These are phyloP conservation scores for Gastrolobium bilobum DNA, from an alignment of 306 rosid species.

Conservation along the genomic window DNA sequence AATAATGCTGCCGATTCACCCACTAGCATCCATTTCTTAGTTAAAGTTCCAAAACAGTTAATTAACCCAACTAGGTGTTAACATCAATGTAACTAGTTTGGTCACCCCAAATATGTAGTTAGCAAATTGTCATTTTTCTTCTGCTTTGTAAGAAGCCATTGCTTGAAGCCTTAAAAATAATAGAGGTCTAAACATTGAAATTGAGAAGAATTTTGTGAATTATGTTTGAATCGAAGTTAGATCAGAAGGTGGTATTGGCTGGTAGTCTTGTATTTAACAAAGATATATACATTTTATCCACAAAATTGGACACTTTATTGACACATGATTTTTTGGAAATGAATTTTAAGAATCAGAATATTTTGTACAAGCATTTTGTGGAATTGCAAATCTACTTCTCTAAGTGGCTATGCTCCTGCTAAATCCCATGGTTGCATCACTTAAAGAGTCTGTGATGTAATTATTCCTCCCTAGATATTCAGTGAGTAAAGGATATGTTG, in stretches of 20 bases:
- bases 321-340: slow-evolving; percentile 15
- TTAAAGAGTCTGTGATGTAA: slow-evolving; percentile 41
- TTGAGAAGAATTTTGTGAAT: neutral
- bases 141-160: neutral
- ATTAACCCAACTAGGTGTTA: slow-evolving; percentile 20
- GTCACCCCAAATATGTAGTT: slow-evolving; percentile 12
- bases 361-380: slow-evolving; percentile 16
- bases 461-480: slow-evolving; percentile 18
- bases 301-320: slow-evolving; percentile 30
- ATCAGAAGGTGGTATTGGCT: neutral
- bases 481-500: slow-evolving; percentile 17
- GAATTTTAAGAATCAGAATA: slow-evolving; percentile 45
- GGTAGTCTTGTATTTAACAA: slow-evolving; percentile 21
- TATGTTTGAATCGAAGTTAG: slow-evolving; percentile 10
- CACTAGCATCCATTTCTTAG: slow-evolving; percentile 44
- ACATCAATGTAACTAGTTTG: slow-evolving; percentile 20
- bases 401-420: slow-evolving; percentile 19
- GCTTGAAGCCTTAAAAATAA: neutral
- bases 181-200: neutral
- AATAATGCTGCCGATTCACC: slow-evolving; percentile 51
- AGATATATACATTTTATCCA: neutral
- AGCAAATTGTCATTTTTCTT: slow-evolving; percentile 11
- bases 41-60: slow-evolving; percentile 40
- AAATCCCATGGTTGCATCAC: slow-evolving; percentile 39
- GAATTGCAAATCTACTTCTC: slow-evolving; percentile 43